phyloP scores from a whole-genome alignment of 768 basidiomycete genomes.

The Galerina marginata region DNA sequence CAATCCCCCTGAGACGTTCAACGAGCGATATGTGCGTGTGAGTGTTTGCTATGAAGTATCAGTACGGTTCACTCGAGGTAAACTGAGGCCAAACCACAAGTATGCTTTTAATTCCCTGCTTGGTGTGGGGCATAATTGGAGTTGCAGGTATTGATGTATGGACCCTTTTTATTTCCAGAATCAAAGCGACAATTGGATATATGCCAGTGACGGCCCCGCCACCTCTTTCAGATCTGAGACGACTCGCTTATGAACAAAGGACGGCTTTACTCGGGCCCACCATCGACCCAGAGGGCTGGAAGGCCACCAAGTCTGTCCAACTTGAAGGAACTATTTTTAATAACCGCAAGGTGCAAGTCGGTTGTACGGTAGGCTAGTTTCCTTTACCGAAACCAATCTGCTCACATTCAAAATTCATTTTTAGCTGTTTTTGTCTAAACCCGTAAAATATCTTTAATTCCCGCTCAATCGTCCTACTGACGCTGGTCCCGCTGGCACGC shows the following conservation, averaged over 20 bases:
- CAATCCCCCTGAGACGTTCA: slow-evolving; percentile 43
- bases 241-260: slow-evolving; percentile 40
- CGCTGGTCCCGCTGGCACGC: background rate
- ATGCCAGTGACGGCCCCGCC: slow-evolving; percentile 38
- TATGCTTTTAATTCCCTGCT: slow-evolving; percentile 13
- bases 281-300: slow-evolving; percentile 47
- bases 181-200: slow-evolving; percentile 36
- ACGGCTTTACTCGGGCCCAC: slow-evolving; percentile 40
- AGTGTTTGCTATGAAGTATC: slow-evolving; percentile 42
- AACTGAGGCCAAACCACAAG: slow-evolving; percentile 37
- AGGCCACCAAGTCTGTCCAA: slow-evolving; percentile 27
- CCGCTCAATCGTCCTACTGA: background rate
- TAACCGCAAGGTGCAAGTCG: slow-evolving; percentile 33
- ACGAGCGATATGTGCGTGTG: slow-evolving; percentile 42
- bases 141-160: no score
- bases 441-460: slow-evolving; percentile 31
- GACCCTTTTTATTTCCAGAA: slow-evolving; percentile 21
- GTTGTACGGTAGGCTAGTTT: slow-evolving; percentile 37
- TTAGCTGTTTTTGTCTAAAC: slow-evolving; percentile 46
- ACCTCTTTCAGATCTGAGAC: slow-evolving; percentile 36
- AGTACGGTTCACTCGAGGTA: slow-evolving; percentile 36
- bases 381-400: background rate
- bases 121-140: background rate
- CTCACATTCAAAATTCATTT: background rate
- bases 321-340: slow-evolving; percentile 34